Percentiles rank a stretch among this genome's conserved stretches.
Evolutionary conservation across 768 basidiomycete genomes (phyloP).

Genomic region (Mycena crocata): DNA sequence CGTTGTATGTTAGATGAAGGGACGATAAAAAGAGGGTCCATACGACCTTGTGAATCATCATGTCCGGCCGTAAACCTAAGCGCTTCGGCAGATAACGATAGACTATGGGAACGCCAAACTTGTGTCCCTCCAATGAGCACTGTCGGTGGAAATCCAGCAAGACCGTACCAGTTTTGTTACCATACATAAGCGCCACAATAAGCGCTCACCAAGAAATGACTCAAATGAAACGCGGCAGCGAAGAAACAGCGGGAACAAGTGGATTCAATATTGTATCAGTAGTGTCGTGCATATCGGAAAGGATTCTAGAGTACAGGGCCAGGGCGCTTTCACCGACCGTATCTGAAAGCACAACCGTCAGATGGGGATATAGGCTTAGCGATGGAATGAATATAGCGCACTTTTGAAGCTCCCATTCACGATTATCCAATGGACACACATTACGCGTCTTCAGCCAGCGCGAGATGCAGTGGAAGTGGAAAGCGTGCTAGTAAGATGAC

Average conservation of each 20-base stretch:
- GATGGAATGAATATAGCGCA: constrained; percentile 52
- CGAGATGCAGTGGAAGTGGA: constrained; percentile 99
- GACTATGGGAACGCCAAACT: no score
- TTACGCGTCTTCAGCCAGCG: constrained; percentile 99
- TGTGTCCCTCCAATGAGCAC: no score
- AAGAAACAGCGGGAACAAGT: background rate
- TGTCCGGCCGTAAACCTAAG: no score
- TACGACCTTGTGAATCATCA: no score
- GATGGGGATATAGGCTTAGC: background rate
- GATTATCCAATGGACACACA: constrained; percentile 94
- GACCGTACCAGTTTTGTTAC: no score
- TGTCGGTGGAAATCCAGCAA: no score
- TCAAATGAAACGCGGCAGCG: no score
- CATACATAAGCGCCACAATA: no score
- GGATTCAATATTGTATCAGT: background rate
- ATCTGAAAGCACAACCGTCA: constrained; percentile 44
- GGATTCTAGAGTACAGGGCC: constrained; percentile 22
- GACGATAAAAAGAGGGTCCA: background rate
- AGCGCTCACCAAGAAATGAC: no score
- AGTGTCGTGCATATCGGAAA: constrained; percentile 11
- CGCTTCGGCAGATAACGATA: no score
- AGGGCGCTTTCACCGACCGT: constrained; percentile 50
- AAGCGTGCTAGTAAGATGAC: constrained; percentile 79
- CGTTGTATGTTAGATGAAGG: background rate
- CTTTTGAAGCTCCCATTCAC: constrained; percentile 98